Evolutionary conservation across 495 filamentous ascomycete species (phyloP).

Genomic region (Clavariopsis aquatica): DNA sequence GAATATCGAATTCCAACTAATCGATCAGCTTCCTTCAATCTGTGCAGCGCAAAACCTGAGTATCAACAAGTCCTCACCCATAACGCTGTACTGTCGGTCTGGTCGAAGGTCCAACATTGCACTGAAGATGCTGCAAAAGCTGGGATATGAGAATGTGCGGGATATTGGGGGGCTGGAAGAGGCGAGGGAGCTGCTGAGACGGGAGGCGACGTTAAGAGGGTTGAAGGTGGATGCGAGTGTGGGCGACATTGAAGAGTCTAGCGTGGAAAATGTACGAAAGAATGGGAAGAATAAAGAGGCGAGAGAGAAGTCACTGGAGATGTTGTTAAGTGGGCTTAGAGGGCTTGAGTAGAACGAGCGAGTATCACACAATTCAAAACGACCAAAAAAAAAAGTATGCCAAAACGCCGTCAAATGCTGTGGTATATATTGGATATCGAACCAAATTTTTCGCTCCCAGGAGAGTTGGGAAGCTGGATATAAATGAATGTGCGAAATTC

Average conservation of each 20-base stretch:
- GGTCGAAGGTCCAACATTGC: conserved; percentile 33
- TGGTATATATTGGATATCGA: too few species aligned
- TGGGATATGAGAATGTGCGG: conserved; percentile 32
- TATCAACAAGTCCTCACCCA: neutral
- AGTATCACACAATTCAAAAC: neutral
- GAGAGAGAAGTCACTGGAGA: conserved; percentile 4
- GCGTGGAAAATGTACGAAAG: neutral
- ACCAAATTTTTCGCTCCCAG: too few species aligned
- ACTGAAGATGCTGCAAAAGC: conserved; percentile 20
- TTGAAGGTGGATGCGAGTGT: neutral
- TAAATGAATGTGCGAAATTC: neutral
- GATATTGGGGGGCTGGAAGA: conserved; percentile 36
- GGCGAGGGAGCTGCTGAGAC: conserved; percentile 18
- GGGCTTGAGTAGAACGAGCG: conserved; percentile 1
- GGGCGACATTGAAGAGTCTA: too few species aligned
- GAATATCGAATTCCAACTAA: conserved; percentile 40
- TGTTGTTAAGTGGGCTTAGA: conserved; percentile 13
- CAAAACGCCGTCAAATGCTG: neutral
- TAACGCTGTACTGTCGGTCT: conserved; percentile 23
- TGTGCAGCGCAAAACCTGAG: neutral
- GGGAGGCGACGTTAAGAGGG: conserved; percentile 10
- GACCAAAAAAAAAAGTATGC: too few species aligned
- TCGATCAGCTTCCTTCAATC: conserved; percentile 71
- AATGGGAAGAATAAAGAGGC: neutral
- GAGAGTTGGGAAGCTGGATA: neutral